Percentiles rank a stretch among this genome's conserved stretches.
Evolutionary conservation across 1,139 yeast genomes (phyloP).

Genomic region (Petasospora fabianii): DNA sequence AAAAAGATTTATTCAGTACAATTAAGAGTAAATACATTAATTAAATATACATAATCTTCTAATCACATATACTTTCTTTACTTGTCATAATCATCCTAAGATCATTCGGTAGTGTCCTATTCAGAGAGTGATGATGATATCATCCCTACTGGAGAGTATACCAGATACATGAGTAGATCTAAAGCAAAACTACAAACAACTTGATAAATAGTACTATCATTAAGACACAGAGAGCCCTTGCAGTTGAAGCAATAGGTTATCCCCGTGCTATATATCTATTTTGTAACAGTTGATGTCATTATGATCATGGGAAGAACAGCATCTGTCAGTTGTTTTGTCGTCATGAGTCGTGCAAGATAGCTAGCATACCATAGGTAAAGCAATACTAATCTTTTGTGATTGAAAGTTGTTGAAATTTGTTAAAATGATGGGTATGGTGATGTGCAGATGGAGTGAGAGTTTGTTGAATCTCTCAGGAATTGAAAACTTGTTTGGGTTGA

Average conservation of each 20-base stretch:
- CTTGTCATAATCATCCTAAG: no score
- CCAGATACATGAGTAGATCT: no score
- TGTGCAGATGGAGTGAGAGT: neutral
- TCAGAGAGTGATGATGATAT: no score
- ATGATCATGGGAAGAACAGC: constrained; percentile 6
- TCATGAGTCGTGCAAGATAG: constrained; percentile 4
- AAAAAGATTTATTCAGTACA: no score
- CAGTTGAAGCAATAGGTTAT: constrained; percentile 7
- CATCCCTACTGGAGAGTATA: no score
- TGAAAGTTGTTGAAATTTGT: neutral
- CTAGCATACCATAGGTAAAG: neutral
- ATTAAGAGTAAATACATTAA: no score
- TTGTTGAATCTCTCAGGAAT: constrained; percentile 12
- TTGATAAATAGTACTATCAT: constrained; percentile 1
- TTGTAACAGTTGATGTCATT: constrained; percentile 16
- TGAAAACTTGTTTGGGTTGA: constrained; percentile 4
- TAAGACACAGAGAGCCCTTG: neutral
- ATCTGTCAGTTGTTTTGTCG: neutral
- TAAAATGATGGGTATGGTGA: neutral
- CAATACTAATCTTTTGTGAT: neutral
- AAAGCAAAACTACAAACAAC: no score
- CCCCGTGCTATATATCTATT: constrained; percentile 2
- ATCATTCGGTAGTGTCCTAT: no score
- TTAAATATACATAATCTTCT: no score
- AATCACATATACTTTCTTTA: no score